These are phyloP conservation scores for Pseudofabraea citricarpa DNA, from an alignment of 2,329 filamentous ascomycete species.

Conservation along the genomic window DNA sequence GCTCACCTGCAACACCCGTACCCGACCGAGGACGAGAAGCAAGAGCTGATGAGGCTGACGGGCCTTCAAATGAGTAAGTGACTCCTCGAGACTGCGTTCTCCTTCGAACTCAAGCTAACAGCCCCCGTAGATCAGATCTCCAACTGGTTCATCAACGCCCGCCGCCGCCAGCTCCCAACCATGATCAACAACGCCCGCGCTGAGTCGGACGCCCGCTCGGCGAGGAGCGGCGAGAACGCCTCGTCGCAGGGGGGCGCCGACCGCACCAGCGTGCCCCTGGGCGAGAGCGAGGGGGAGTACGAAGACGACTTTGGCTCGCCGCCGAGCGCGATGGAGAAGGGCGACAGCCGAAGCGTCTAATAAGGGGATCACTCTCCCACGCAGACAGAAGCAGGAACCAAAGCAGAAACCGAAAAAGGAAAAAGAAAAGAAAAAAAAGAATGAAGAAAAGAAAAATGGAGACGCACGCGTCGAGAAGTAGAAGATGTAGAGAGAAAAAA, in stretches of 20 bases:
- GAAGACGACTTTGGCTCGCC: conserved; percentile 15
- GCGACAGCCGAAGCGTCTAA: neutral
- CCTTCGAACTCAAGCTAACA: conserved; percentile 1
- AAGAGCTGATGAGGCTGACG: conserved; percentile 72
- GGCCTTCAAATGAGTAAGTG: conserved; percentile 72
- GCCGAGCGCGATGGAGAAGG: neutral
- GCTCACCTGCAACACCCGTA: conserved; percentile 78
- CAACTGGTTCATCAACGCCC: conserved; percentile 79
- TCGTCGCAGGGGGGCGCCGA: conserved; percentile 25
- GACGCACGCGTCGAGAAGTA: too few species aligned
- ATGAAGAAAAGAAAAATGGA: too few species aligned
- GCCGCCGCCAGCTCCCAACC: conserved; percentile 58
- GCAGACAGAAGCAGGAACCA: too few species aligned
- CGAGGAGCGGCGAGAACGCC: conserved; percentile 6
- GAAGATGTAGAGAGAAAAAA: too few species aligned
- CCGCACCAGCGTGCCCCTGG: neutral
- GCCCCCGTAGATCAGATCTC: conserved; percentile 57
- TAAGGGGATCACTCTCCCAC: too few species aligned
- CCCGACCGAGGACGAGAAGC: conserved; percentile 83
- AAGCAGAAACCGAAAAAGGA: too few species aligned
- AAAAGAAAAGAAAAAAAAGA: too few species aligned
- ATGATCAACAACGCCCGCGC: conserved; percentile 45
- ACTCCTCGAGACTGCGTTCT: conserved; percentile 10
- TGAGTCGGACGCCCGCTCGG: conserved; percentile 23
- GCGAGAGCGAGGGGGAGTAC: conserved; percentile 28